Evolutionary conservation across 345 rosid species (phyloP).

Genomic region (Clarkia xantiana): DNA sequence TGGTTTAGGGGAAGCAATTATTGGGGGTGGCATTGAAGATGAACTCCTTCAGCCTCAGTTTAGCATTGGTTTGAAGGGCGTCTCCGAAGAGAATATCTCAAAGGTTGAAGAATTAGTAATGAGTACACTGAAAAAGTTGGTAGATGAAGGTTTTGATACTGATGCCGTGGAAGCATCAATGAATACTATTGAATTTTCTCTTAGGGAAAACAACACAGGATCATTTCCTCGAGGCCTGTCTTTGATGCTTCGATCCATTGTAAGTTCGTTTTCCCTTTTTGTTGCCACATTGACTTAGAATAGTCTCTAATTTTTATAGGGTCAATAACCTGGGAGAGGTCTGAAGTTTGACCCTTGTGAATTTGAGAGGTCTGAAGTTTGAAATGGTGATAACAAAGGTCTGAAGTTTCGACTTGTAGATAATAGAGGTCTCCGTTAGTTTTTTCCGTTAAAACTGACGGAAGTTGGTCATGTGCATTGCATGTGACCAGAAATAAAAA

Average conservation of each 20-base stretch:
- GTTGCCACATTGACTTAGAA: background rate
- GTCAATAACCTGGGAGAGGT: too few relatives aligned
- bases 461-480: too few relatives aligned
- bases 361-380: too few relatives aligned
- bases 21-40: constrained; percentile 83
- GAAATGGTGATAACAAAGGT: too few relatives aligned
- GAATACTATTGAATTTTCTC: constrained; percentile 96
- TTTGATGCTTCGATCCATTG: constrained; percentile 85
- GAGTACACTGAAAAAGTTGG: constrained; percentile 52
- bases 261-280: constrained; percentile 12
- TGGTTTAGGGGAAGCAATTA: constrained; percentile 87
- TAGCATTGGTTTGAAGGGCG: constrained; percentile 84
- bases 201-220: constrained; percentile 91
- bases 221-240: constrained; percentile 98
- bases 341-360: too few relatives aligned
- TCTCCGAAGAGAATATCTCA: constrained; percentile 54
- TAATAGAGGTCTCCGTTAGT: too few relatives aligned
- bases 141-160: constrained; percentile 78
- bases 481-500: too few relatives aligned
- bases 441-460: too few relatives aligned
- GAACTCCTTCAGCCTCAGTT: constrained; percentile 96
- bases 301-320: too few relatives aligned
- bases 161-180: constrained; percentile 96
- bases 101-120: constrained; percentile 71
- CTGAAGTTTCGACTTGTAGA: too few relatives aligned